Percentiles rank a stretch among this genome's conserved stretches.
Evolutionary conservation across 2,329 filamentous ascomycete species (phyloP).

Genomic region (Ophiostoma angusticollis): DNA sequence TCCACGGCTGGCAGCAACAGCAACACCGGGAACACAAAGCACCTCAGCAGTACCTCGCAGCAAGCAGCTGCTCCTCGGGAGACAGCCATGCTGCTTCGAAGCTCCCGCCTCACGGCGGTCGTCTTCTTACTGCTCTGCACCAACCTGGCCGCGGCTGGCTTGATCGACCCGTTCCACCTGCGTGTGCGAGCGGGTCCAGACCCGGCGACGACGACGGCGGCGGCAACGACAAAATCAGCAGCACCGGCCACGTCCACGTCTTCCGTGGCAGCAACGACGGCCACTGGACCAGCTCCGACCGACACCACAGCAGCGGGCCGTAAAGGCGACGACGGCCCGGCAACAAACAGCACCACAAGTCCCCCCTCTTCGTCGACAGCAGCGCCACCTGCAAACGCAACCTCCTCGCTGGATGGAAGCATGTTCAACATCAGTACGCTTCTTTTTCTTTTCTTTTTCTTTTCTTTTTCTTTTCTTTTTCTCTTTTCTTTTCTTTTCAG

Average conservation of each 20-base stretch:
- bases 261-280: not conserved
- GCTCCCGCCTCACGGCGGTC: conserved; percentile 9
- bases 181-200: conserved; percentile 9
- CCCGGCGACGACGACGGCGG: conserved; percentile 2
- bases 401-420: conserved; percentile 11
- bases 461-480: not conserved
- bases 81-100: conserved; percentile 9
- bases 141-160: conserved; percentile 11
- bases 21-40: too few species aligned
- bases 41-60: not conserved
- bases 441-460: not conserved
- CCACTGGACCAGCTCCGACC: not conserved
- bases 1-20: too few species aligned
- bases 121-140: conserved; percentile 11
- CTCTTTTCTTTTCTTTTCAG: too few species aligned
- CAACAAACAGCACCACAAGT: too few species aligned
- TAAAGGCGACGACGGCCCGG: too few species aligned
- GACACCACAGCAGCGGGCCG: too few species aligned
- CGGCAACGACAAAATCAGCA: not conserved
- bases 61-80: too few species aligned
- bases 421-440: conserved; percentile 16
- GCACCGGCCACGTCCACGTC: not conserved
- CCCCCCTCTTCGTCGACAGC: too few species aligned
- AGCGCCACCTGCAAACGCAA: conserved; percentile 4
- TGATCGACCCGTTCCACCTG: conserved; percentile 8